These are phyloP conservation scores for Fusarium mexicanum DNA, from an alignment of 2,329 filamentous ascomycete species.

Conservation along the genomic window DNA sequence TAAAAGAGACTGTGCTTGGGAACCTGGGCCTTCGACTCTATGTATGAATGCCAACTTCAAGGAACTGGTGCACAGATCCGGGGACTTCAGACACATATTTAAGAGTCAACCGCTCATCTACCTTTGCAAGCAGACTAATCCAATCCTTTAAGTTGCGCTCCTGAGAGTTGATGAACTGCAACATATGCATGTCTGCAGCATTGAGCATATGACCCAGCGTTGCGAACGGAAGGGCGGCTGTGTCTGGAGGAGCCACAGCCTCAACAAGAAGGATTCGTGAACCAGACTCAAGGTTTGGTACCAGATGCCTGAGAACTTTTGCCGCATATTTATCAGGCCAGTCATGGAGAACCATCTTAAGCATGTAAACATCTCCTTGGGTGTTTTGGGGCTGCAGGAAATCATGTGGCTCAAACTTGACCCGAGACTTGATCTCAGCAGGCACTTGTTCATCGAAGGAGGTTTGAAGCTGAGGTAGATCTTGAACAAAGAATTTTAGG, in stretches of 20 bases:
- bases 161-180: constrained; percentile 56
- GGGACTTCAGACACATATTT: neutral
- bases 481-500: constrained; percentile 59
- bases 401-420: constrained; percentile 50
- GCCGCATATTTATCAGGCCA: constrained; percentile 58
- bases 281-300: constrained; percentile 56
- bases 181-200: constrained; percentile 54
- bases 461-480: constrained; percentile 52
- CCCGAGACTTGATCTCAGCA: constrained; percentile 43
- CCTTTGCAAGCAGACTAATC: constrained; percentile 7
- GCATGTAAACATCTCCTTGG: constrained; percentile 59
- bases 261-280: constrained; percentile 51
- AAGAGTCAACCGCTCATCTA: constrained; percentile 29
- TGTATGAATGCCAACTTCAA: neutral
- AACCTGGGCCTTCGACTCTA: neutral
- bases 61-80: constrained; percentile 6
- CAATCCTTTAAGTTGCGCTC: constrained; percentile 25
- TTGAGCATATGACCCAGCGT: neutral
- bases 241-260: constrained; percentile 41
- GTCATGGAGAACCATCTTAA: constrained; percentile 65
- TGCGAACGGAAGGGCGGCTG: constrained; percentile 28
- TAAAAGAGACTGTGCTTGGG: neutral
- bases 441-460: neutral
- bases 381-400: constrained; percentile 51
- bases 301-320: constrained; percentile 52